These are phyloP conservation scores for Nicotiana attenuata DNA, from an alignment of 257 asterid genomes.

Conservation along the genomic window DNA sequence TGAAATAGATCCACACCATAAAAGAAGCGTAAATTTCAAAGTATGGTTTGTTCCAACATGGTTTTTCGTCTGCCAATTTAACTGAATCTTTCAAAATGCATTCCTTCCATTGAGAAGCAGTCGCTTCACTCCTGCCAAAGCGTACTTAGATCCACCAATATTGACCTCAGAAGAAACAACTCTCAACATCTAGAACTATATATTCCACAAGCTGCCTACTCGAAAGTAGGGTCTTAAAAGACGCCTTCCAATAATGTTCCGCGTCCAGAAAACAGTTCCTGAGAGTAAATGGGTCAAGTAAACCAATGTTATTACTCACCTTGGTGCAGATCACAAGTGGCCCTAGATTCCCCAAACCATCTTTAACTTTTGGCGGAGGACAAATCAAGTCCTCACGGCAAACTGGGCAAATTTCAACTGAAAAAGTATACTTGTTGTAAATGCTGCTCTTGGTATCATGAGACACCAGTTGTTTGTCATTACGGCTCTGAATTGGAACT, in stretches of 20 bases:
- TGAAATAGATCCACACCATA: not conserved
- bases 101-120: no score
- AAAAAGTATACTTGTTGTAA: no score
- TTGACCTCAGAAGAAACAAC: no score
- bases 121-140: no score
- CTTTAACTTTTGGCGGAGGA: no score
- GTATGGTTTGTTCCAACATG: not conserved
- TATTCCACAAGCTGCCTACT: conserved; percentile 51
- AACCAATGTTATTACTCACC: conserved; percentile 37
- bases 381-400: no score
- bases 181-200: conserved; percentile 26
- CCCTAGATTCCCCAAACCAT: no score
- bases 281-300: conserved; percentile 44
- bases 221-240: conserved; percentile 44
- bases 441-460: no score
- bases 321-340: conserved; percentile 40
- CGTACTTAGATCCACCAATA: no score
- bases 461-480: no score
- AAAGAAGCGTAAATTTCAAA: not conserved
- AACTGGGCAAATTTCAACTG: no score
- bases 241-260: conserved; percentile 40
- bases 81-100: no score
- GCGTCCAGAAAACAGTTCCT: conserved; percentile 38
- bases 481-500: conserved; percentile 37
- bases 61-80: not conserved